Evolutionary conservation across 75 land plant species (phyloP), one percentile per base, ranked within the genome.

Genomic region (Selaginella moellendorffii): DNA sequence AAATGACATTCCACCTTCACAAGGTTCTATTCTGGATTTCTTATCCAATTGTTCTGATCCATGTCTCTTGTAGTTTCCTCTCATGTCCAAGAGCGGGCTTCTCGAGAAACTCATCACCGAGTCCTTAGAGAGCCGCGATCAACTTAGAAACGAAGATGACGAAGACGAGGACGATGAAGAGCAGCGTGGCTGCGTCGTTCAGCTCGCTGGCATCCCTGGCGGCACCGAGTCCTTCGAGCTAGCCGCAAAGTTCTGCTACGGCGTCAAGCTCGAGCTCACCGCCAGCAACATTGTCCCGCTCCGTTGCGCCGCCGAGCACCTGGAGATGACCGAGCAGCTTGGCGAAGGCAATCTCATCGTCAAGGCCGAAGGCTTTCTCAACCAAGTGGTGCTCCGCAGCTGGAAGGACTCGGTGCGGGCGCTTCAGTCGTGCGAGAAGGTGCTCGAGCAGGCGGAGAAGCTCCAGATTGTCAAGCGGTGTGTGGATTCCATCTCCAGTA

Each of bases 211-310:
- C 28, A 65, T 86, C 17, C 96, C 96, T 46, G 91, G 91, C 12
- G 91, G 96, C 0, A 70, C 87, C 27, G 81, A 81, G 61, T 81
- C 91, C 0, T 90, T 86, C 79, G 96, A 90, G 65, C 77, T 85
- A 28, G 82, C 80, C 0, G 84, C 86, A 21, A 88, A 88, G 61
- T 88, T 88, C 75, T 90, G 96, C 36, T 90, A 90, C 68, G 91
- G 87, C 2, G 80, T 86, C 30, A 86, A 82, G 61, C 76, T 84
- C 54, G 96, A 86, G 69, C 75, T 90, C 29, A 84, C 83, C 12
- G 78, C 87, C 21, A 68, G 75, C 24, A 90, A 86, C 74, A 84
- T 90, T 52, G 81, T 86, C 17, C 63, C 74, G 29, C 83, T 87
- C 1, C 75, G 85, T 0, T 80, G 84, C 70, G 71, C 75, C 71